Percentiles rank a stretch among this genome's conserved stretches.
Conservation (phyloP, 1,139 yeast species). For the Sugiyamaella paludigena region DNA sequence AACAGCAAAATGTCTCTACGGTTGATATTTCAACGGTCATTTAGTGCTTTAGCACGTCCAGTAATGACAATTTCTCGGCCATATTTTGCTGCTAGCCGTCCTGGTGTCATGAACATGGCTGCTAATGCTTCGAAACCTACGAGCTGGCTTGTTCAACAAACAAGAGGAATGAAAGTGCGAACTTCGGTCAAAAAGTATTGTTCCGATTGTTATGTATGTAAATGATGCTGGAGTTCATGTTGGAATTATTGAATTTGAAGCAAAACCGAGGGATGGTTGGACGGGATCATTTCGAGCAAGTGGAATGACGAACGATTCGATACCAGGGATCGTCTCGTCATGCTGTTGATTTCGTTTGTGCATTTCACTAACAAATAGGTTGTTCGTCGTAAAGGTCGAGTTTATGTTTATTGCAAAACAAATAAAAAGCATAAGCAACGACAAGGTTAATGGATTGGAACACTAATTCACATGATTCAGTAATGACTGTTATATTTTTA, state of each 20-base stretch:
- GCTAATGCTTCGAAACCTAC: background rate
- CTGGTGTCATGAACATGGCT: background rate
- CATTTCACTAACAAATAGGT: conserved; percentile 42
- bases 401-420: conserved; percentile 86
- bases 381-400: conserved; percentile 92
- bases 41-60: conserved; percentile 12
- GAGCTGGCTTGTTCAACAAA: conserved; percentile 19
- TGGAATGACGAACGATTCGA: no score
- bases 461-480: background rate
- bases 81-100: background rate
- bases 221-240: background rate
- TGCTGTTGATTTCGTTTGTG: no score
- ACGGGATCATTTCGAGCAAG: no score
- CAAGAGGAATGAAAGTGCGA: conserved; percentile 62
- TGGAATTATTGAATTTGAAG: no score
- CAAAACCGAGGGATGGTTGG: no score
- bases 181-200: conserved; percentile 92
- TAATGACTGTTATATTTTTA: background rate
- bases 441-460: conserved; percentile 84
- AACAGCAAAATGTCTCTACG: conserved; percentile 3
- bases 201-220: conserved; percentile 69
- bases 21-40: conserved; percentile 5
- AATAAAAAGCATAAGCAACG: conserved; percentile 96
- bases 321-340: no score
- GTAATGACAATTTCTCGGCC: background rate